phyloP scores from a whole-genome alignment of 345 rosid species.

The Euclidium syriacum region DNA sequence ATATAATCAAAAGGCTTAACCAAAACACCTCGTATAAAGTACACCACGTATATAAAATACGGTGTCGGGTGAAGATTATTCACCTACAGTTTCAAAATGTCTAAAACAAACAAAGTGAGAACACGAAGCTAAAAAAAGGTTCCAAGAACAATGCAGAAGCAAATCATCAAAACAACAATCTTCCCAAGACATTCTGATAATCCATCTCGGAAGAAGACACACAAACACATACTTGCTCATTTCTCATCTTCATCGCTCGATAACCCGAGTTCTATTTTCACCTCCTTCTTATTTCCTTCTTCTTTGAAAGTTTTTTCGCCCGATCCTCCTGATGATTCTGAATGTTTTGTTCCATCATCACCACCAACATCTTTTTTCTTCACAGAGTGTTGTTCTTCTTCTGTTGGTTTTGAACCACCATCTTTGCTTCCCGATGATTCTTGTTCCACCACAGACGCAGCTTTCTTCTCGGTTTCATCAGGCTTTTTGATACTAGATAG shows the following conservation, averaged over 20 bases:
- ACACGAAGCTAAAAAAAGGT: constrained; percentile 1
- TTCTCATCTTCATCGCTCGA: constrained; percentile 35
- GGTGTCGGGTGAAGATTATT: constrained; percentile 13
- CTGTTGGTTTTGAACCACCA: constrained; percentile 11
- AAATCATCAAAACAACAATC: constrained; percentile 2
- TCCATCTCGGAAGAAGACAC: not conserved
- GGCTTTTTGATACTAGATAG: constrained; percentile 27
- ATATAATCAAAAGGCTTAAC: not conserved
- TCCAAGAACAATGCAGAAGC: constrained; percentile 6
- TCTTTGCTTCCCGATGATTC: constrained; percentile 27
- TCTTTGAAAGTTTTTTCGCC: constrained; percentile 5
- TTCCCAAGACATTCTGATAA: constrained; percentile 9
- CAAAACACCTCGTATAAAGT: constrained; percentile 8
- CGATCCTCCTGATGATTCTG: constrained; percentile 26
- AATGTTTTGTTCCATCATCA: not conserved
- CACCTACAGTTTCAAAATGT: not conserved
- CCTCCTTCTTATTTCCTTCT: constrained; percentile 10
- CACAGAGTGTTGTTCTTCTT: not conserved
- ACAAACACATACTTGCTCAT: constrained; percentile 3
- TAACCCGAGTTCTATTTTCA: constrained; percentile 31
- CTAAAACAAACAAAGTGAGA: not conserved
- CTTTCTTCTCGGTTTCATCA: constrained; percentile 16
- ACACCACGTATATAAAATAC: constrained; percentile 12
- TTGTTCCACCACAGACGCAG: constrained; percentile 15
- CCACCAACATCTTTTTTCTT: not conserved